Evolutionary conservation across 805 yeast genomes (phyloP), one percentile per base, ranked within the genome.

Genomic region (Metschnikowia gelsemii): DNA sequence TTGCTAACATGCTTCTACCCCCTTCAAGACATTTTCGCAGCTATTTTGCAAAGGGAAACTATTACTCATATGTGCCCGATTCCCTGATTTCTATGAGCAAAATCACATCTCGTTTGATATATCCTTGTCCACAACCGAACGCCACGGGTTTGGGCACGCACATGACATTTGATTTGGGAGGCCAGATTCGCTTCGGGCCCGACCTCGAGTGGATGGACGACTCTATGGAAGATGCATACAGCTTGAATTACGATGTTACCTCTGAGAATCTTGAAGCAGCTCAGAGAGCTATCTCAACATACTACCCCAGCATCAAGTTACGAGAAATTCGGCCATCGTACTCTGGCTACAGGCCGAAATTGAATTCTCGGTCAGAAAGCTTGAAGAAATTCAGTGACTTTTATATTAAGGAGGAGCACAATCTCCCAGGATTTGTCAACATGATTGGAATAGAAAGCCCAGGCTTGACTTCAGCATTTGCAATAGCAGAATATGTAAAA

Each of bases 401-500:
- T 58, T 64, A 80, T 17, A 84, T 89, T 23, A 62, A 78, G 39
- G 78, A 84, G 54, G 56, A 52, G 24, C 75, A 71, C 1, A 89
- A 82, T 0, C 79, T 73, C 52, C 82, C 82, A 2, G 96, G 96
- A 1, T 89, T 87, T 54, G 75, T 88, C 21, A 89, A 87, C 50
- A 66, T 87, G 39, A 55, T 88, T 31, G 95, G 91, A 1, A 88
- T 89, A 11, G 97, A 89, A 58, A 84, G 93, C 54, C 97, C 97
- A 0, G 96, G 96, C 0, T 68, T 89, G 43, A 89, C 97, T 2
- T 64, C 93, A 0, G 70, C 89, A 3, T 68, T 87, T 80, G 95
- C 91, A 0, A 87, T 89, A 43, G 96, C 81, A 0, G 84, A 82
- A 54, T 73, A 84, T 53, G 95, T 89, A 6, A 49, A 54, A 25